Evolutionary conservation across 257 asterid genomes (phyloP).

Genomic region (Mitragyna speciosa): DNA sequence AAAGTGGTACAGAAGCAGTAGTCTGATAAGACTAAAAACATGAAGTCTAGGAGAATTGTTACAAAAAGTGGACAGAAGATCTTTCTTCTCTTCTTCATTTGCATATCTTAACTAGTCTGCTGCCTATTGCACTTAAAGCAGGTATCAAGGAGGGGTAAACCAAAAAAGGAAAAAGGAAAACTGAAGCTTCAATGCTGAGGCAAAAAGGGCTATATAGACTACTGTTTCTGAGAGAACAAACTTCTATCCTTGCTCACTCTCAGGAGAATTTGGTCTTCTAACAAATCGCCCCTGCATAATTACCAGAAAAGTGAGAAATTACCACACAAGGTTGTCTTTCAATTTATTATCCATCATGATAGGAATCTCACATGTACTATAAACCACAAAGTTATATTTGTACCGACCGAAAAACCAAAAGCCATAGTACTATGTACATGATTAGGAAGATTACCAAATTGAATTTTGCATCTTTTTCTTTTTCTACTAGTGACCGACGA

Average conservation of each 20-base stretch:
- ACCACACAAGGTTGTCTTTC: not conserved
- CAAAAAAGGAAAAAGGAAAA: too few species aligned
- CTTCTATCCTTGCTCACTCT: conserved; percentile 31
- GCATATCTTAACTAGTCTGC: not conserved
- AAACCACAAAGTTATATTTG: not conserved
- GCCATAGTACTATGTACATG: not conserved
- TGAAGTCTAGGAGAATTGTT: not conserved
- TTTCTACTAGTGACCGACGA: too few species aligned
- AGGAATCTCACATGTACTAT: not conserved
- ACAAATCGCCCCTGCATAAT: conserved; percentile 71
- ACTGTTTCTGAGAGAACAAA: not conserved
- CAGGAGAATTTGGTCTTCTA: conserved; percentile 53
- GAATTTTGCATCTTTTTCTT: too few species aligned
- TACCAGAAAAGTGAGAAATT: not conserved
- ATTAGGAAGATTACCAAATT: too few species aligned
- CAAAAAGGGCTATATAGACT: not conserved
- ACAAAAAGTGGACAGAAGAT: not conserved
- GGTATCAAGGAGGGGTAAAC: too few species aligned
- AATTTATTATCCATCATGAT: not conserved
- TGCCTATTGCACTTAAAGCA: not conserved
- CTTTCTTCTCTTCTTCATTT: not conserved
- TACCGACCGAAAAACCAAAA: too few species aligned
- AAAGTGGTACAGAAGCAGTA: not conserved
- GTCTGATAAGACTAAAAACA: not conserved
- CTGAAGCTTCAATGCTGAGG: not conserved